Evolutionary conservation across 495 filamentous ascomycete genomes (phyloP).

Genomic region (Podospora comata): DNA sequence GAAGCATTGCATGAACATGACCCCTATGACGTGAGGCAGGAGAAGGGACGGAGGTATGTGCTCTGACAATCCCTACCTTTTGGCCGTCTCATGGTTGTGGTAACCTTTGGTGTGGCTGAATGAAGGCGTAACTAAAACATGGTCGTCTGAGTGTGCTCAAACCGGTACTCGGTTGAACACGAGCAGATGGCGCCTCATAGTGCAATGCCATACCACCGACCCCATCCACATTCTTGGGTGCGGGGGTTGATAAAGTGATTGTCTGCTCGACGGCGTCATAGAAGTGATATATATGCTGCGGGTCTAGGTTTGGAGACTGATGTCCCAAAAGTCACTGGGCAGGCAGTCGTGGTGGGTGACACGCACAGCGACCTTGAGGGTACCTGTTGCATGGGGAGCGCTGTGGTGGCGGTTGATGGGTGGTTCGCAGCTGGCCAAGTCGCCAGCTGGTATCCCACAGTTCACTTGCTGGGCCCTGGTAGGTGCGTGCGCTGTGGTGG

Average conservation of each 20-base stretch:
- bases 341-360: background rate
- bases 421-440: background rate
- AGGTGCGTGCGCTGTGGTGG: background rate
- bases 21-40: background rate
- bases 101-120: too few relatives aligned
- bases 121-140: too few relatives aligned
- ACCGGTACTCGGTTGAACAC: too few relatives aligned
- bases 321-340: background rate
- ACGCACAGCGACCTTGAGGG: background rate
- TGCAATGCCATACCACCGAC: background rate
- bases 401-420: background rate
- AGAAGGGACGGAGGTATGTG: background rate
- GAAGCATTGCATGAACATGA: background rate
- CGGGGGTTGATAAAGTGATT: background rate
- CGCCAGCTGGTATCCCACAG: slow-evolving; percentile 4
- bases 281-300: background rate
- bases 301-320: background rate
- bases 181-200: too few relatives aligned
- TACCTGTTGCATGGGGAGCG: background rate
- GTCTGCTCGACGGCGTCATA: background rate
- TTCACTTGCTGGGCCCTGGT: background rate
- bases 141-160: too few relatives aligned
- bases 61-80: background rate
- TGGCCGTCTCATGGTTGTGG: background rate
- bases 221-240: too few relatives aligned